A percentile compares a stretch with the other conserved stretches of the same genome.
phyloP scores from a whole-genome alignment of 345 rosid genomes.

The Syzygium grande region DNA sequence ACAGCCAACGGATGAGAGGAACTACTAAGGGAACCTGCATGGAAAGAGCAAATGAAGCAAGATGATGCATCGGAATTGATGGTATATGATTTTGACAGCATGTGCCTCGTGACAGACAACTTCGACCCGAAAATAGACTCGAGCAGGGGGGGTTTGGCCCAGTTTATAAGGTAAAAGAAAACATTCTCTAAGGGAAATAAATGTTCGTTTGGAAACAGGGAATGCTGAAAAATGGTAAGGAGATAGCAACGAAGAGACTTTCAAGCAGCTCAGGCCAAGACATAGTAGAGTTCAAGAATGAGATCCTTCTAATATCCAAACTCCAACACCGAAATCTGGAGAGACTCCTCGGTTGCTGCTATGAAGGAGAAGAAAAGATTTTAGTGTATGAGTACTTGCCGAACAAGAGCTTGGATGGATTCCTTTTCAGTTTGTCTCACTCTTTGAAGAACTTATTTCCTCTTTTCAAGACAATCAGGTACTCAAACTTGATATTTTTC shows the following conservation, averaged over 20 bases:
- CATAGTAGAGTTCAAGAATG: conserved; percentile 9
- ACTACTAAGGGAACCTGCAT: not conserved
- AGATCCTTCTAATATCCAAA: conserved; percentile 10
- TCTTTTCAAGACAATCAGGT: too few relatives aligned
- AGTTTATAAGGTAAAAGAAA: not conserved
- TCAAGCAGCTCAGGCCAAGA: conserved; percentile 26
- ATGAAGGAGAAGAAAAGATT: conserved; percentile 3
- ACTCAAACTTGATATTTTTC: too few relatives aligned
- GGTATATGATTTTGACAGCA: not conserved
- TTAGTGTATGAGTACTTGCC: not conserved
- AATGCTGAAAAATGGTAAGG: conserved; percentile 1
- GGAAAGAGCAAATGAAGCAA: not conserved
- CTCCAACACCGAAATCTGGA: conserved; percentile 30
- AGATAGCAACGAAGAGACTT: conserved; percentile 20
- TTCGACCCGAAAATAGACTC: conserved; percentile 1
- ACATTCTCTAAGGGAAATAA: not conserved
- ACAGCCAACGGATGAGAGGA: not conserved
- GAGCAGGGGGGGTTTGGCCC: conserved; percentile 26
- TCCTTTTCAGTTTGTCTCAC: too few relatives aligned
- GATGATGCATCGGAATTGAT: not conserved
- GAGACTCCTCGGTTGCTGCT: conserved; percentile 18
- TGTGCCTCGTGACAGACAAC: not conserved
- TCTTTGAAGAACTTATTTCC: too few relatives aligned
- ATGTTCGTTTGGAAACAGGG: conserved; percentile 3
- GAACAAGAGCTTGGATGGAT: too few relatives aligned